These are phyloP conservation scores for Dryas alaskensis DNA, from an alignment of 306 rosid species.

Conservation along the genomic window DNA sequence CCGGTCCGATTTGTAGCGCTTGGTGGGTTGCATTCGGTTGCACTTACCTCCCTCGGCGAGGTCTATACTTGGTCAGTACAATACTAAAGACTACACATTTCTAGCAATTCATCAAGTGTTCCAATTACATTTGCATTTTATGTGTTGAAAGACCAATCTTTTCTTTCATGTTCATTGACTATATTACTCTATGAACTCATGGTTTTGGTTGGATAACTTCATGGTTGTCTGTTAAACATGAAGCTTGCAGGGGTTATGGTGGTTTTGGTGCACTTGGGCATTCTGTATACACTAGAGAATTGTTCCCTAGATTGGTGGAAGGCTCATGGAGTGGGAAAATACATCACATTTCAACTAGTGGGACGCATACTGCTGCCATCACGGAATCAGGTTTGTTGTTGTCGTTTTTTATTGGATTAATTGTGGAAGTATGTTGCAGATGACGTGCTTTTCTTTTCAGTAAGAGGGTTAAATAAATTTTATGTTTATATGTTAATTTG, in stretches of 20 bases:
- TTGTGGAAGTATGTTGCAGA: neutral
- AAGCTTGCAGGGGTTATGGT: constrained; percentile 97
- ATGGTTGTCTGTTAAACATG: constrained; percentile 39
- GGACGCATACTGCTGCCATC: constrained; percentile 86
- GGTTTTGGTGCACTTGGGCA: constrained; percentile 99
- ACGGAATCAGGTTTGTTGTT: constrained; percentile 58
- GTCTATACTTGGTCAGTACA: constrained; percentile 84
- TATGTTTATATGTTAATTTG: neutral
- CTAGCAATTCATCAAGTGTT: neutral
- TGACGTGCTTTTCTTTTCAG: neutral
- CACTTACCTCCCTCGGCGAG: constrained; percentile 59
- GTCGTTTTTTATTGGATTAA: neutral
- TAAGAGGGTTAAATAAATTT: neutral
- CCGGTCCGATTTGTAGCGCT: constrained; percentile 51
- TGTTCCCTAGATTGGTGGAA: constrained; percentile 76
- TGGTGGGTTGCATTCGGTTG: constrained; percentile 81
- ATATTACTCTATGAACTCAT: neutral
- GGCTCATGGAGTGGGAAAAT: constrained; percentile 77
- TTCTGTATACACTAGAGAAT: constrained; percentile 70
- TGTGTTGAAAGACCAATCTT: neutral
- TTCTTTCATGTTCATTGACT: neutral
- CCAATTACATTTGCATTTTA: neutral
- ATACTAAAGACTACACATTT: constrained; percentile 19
- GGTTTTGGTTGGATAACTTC: constrained; percentile 30
- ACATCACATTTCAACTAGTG: constrained; percentile 77